Conservation (phyloP, 2,329 filamentous ascomycete genomes). For the Nemania sp. region DNA sequence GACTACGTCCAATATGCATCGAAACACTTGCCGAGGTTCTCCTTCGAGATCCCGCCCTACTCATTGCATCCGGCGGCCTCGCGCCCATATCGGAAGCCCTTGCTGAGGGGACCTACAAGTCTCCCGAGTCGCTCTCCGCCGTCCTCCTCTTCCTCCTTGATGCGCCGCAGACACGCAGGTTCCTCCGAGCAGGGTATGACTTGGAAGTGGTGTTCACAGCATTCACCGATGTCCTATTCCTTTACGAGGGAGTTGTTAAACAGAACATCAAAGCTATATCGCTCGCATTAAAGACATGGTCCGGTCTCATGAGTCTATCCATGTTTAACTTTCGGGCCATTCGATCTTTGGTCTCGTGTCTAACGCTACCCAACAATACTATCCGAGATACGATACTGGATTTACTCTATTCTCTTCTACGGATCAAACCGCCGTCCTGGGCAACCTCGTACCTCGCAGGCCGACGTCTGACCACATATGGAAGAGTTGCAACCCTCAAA, state of each 20-base stretch:
- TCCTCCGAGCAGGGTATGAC: conserved; percentile 85
- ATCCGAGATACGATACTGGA: conserved; percentile 82
- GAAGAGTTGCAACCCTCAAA: conserved; percentile 86
- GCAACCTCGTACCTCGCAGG: conserved; percentile 94
- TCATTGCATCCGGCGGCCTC: conserved; percentile 83
- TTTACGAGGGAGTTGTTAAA: conserved; percentile 68
- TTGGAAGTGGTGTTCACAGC: conserved; percentile 87
- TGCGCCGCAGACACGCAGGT: conserved; percentile 77
- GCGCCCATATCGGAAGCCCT: conserved; percentile 88
- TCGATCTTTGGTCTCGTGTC: conserved; percentile 72
- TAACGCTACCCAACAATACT: conserved; percentile 59
- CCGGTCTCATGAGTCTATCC: conserved; percentile 83
- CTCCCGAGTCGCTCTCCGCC: conserved; percentile 83
- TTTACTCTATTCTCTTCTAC: conserved; percentile 75
- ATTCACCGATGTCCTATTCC: conserved; percentile 80
- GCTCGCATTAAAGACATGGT: conserved; percentile 90
- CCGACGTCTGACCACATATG: conserved; percentile 90
- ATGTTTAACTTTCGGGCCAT: conserved; percentile 88
- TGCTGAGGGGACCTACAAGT: conserved; percentile 87
- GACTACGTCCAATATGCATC: conserved; percentile 85
- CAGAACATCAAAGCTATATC: conserved; percentile 92
- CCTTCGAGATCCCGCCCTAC: conserved; percentile 78
- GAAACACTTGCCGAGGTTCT: conserved; percentile 93
- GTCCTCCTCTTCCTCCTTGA: conserved; percentile 92
- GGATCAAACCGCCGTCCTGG: conserved; percentile 94